These are phyloP conservation scores for Jamesozyma lodderae DNA, from an alignment of 805 yeast genomes.

Conservation along the genomic window DNA sequence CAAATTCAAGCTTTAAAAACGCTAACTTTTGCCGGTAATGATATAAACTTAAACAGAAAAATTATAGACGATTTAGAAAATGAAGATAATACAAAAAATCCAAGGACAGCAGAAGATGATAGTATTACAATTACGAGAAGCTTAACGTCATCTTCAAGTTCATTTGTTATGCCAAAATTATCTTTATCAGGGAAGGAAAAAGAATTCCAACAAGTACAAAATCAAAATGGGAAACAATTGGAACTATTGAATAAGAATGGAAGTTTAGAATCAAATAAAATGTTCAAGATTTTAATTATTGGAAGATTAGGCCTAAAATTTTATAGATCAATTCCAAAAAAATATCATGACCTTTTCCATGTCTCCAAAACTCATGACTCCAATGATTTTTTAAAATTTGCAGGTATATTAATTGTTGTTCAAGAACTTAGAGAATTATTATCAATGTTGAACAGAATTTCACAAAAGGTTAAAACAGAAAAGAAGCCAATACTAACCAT, in stretches of 20 bases:
- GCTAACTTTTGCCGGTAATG: background rate
- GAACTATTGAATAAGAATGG: background rate
- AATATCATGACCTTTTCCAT: slow-evolving; percentile 17
- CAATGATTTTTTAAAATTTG: slow-evolving; percentile 11
- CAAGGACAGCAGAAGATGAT: slow-evolving; percentile 2
- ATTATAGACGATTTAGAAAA: background rate
- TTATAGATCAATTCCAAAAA: slow-evolving; percentile 18
- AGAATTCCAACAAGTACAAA: background rate
- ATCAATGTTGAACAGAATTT: slow-evolving; percentile 17
- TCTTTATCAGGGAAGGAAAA: slow-evolving; percentile 9
- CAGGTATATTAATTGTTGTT: slow-evolving; percentile 18
- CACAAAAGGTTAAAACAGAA: slow-evolving; percentile 10
- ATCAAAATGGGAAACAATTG: background rate
- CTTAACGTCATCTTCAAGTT: slow-evolving; percentile 22
- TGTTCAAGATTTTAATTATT: slow-evolving; percentile 18
- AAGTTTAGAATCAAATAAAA: background rate
- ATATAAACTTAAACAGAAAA: too few relatives aligned
- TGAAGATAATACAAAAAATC: background rate
- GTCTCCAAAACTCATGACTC: slow-evolving; percentile 16
- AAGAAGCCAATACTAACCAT: slow-evolving; percentile 20
- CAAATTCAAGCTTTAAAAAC: background rate
- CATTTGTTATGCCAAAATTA: slow-evolving; percentile 30
- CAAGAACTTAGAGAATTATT: slow-evolving; percentile 22
- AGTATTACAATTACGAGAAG: slow-evolving; percentile 17
- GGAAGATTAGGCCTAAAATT: slow-evolving; percentile 23